Conservation (phyloP, 2,329 filamentous ascomycete species). For the Bertia moriformis region DNA sequence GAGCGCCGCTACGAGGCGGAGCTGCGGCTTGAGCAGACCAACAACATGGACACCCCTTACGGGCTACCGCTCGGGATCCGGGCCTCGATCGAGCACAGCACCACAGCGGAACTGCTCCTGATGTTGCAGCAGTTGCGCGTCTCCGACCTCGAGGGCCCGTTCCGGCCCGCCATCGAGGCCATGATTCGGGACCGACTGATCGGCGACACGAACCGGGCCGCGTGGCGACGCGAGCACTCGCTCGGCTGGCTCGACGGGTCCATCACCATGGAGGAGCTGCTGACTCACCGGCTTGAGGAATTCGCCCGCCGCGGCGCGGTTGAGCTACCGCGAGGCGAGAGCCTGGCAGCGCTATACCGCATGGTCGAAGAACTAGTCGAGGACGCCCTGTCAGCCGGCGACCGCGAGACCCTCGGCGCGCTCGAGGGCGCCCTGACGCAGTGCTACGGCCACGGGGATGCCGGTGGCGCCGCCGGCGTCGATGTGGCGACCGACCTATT, state of each 20-base stretch:
- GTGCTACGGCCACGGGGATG: constrained; percentile 11
- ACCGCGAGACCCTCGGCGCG: constrained; percentile 15
- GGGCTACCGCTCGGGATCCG: constrained; percentile 12
- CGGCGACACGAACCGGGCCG: constrained; percentile 9
- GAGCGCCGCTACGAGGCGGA: constrained; percentile 17
- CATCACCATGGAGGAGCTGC: constrained; percentile 11
- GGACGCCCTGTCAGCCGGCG: constrained; percentile 13
- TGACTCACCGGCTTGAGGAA: constrained; percentile 10
- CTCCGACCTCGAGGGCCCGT: constrained; percentile 8
- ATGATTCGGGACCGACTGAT: constrained; percentile 12
- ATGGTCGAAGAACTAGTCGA: constrained; percentile 11
- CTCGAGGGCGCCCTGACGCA: constrained; percentile 20
- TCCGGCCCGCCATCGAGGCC: constrained; percentile 11
- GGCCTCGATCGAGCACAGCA: constrained; percentile 11
- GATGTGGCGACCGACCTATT: constrained; percentile 36
- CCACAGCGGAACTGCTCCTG: constrained; percentile 13
- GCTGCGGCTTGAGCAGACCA: constrained; percentile 9
- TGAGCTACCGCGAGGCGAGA: constrained; percentile 7
- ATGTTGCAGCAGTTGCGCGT: constrained; percentile 15
- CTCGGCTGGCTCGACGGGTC: constrained; percentile 10
- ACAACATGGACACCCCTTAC: constrained; percentile 1
- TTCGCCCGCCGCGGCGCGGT: constrained; percentile 11
- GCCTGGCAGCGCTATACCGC: constrained; percentile 10
- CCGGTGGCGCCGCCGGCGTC: constrained; percentile 12
- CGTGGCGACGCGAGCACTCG: constrained; percentile 13